Conservation (phyloP, 2,329 filamentous ascomycete genomes). For the Neofusicoccum laricinum region DNA sequence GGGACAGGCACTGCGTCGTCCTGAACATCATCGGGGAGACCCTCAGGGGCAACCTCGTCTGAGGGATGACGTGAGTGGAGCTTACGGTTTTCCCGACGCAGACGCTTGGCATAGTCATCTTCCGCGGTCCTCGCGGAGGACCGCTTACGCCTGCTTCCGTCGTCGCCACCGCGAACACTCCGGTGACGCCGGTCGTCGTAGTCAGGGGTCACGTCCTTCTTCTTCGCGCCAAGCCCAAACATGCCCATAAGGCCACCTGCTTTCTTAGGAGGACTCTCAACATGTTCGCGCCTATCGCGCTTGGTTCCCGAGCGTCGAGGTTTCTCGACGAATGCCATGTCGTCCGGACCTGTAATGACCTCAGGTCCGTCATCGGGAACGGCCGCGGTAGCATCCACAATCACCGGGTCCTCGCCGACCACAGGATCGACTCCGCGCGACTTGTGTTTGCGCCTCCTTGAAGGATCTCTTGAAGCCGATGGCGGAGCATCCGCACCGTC, state of each 20-base stretch:
- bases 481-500: conserved; percentile 41
- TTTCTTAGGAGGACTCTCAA: conserved; percentile 52
- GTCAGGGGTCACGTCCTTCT: conserved; percentile 29
- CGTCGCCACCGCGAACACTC: conserved; percentile 34
- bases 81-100: conserved; percentile 13
- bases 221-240: conserved; percentile 39
- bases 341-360: conserved; percentile 46
- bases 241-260: conserved; percentile 57
- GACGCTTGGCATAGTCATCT: conserved; percentile 25
- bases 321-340: conserved; percentile 51
- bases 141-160: conserved; percentile 36
- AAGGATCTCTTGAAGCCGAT: conserved; percentile 18
- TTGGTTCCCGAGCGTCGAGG: conserved; percentile 42
- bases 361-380: conserved; percentile 40
- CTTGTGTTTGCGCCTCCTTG: conserved; percentile 28
- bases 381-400: conserved; percentile 37
- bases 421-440: conserved; percentile 1
- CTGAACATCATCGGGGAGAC: background rate
- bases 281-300: conserved; percentile 59
- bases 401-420: conserved; percentile 41
- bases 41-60: background rate
- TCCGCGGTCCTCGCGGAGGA: conserved; percentile 32
- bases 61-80: background rate
- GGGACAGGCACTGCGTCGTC: background rate
- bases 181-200: conserved; percentile 31